Evolutionary conservation across 2,329 filamentous ascomycete genomes (phyloP).

Genomic region (Sclerotinia nivalis): DNA sequence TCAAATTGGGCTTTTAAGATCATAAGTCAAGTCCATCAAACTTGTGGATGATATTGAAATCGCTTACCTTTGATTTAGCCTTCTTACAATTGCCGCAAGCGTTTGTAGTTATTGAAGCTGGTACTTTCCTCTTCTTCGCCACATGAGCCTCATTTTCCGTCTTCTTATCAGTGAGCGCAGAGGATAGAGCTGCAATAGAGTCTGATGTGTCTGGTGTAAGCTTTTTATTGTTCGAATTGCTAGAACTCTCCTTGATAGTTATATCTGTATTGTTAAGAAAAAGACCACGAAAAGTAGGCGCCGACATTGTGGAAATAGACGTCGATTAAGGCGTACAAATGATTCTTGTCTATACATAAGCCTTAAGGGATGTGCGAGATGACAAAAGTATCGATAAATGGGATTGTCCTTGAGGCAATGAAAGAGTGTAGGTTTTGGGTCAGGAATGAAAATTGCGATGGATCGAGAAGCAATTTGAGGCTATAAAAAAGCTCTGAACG

Average conservation of each 20-base stretch:
- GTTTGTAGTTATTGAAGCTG: conserved; percentile 1
- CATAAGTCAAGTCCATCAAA: not conserved
- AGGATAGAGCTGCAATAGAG: not conserved
- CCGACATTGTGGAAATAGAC: not conserved
- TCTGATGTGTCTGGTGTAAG: not conserved
- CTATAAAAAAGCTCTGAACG: not conserved
- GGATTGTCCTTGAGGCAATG: not conserved
- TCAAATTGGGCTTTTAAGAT: not conserved
- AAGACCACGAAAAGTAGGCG: not conserved
- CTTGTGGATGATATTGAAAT: not conserved
- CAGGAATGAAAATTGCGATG: not conserved
- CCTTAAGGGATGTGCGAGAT: not conserved
- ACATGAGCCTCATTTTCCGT: not conserved
- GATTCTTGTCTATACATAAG: not conserved
- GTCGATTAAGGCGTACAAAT: not conserved
- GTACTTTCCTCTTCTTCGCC: conserved; percentile 1
- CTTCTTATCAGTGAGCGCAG: not conserved
- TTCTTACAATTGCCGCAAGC: conserved; percentile 7
- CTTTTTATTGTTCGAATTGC: not conserved
- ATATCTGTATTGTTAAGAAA: not conserved
- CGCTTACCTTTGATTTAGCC: conserved; percentile 37
- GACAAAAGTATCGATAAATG: no score
- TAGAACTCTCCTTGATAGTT: not conserved
- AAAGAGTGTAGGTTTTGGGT: no score
- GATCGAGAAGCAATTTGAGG: not conserved